Base-by-base conservation (phyloP, 73 alveolate genomes). In the Uronychia binucleata region DNA sequence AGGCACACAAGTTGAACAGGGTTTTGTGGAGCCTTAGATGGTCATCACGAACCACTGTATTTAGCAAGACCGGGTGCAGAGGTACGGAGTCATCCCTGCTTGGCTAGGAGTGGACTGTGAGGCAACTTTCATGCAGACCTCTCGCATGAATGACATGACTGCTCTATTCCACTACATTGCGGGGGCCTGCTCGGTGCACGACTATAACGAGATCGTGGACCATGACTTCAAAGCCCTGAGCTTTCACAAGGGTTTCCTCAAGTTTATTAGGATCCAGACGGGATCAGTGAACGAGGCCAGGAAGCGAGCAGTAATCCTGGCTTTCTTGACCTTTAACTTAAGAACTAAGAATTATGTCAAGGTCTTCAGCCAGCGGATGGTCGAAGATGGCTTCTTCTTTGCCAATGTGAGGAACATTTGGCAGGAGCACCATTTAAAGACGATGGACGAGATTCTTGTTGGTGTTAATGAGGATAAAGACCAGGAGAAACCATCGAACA, bases 251-350 rank as follows among this genome's bases (percentile, higher is more conserved):
- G 89, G 88, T 13, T 30, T 81, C 0, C 19, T 81, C 31, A 46
- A 46, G 5, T 46, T 46, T 19, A 19, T 46, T 5, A 46, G 19
- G 19, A 46, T 46, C 19, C 19, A 46, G 19, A 46, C 67, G 19
- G 67, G 67, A 46, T 46, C 67, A 46, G 67, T 46, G n/a, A 46
- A 46, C 19, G 92, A 86, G 60, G 92, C 92, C 26, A 77, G 33
- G 33, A 78, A 59, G 75, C n/a, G 92, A 28, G 92, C 87, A 14
- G 1, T 86, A 30, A 28, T 77, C 28, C 28, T 86, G 32, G 92
- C 92, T 19, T 26, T 78, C 0, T 31, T 78, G 77, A 77, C 87
- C 59, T 86, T 76, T 46, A 58, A 86, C 35, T 0, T 86, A 26
- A 34, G 77, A 35, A 33, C 78, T 0, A 26, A 34, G 74, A 78